These are phyloP conservation scores for Lactarius evosmus DNA, from an alignment of 768 basidiomycete genomes.

Conservation along the genomic window DNA sequence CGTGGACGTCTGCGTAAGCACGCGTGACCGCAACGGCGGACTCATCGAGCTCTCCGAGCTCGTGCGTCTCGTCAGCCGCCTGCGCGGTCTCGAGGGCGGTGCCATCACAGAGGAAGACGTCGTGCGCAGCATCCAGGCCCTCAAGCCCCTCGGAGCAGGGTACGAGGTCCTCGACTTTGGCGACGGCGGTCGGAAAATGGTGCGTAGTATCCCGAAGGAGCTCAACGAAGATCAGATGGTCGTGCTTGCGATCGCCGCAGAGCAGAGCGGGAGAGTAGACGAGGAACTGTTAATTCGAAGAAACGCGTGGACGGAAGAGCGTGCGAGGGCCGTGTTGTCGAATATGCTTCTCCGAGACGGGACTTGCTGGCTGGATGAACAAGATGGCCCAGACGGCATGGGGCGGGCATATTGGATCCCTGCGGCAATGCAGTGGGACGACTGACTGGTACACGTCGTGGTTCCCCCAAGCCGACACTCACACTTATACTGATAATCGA, in stretches of 20 bases:
- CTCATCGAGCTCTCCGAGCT: conserved; percentile 88
- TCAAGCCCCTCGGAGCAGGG: conserved; percentile 87
- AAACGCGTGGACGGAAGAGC: conserved; percentile 75
- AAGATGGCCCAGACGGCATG: conserved; percentile 52
- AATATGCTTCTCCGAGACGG: conserved; percentile 91
- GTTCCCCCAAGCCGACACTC: background rate
- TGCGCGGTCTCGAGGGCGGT: conserved; percentile 68
- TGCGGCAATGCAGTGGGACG: conserved; percentile 83
- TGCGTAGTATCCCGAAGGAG: conserved; percentile 86
- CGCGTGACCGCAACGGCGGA: conserved; percentile 86
- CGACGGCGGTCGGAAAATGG: conserved; percentile 62
- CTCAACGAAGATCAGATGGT: conserved; percentile 86
- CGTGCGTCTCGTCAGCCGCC: conserved; percentile 67
- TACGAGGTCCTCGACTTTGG: conserved; percentile 79
- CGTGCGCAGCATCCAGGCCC: conserved; percentile 74
- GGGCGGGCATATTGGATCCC: conserved; percentile 84
- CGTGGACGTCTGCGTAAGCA: conserved; percentile 87
- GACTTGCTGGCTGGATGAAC: conserved; percentile 92
- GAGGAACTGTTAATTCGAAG: conserved; percentile 56
- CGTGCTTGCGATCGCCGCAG: conserved; percentile 71
- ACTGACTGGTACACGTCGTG: conserved; percentile 36
- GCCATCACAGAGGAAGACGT: conserved; percentile 85
- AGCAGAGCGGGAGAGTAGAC: conserved; percentile 65
- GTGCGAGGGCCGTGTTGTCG: conserved; percentile 74
- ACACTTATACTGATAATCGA: background rate